Conservation (phyloP, 306 rosid species). For the Lathyrus aphaca region DNA sequence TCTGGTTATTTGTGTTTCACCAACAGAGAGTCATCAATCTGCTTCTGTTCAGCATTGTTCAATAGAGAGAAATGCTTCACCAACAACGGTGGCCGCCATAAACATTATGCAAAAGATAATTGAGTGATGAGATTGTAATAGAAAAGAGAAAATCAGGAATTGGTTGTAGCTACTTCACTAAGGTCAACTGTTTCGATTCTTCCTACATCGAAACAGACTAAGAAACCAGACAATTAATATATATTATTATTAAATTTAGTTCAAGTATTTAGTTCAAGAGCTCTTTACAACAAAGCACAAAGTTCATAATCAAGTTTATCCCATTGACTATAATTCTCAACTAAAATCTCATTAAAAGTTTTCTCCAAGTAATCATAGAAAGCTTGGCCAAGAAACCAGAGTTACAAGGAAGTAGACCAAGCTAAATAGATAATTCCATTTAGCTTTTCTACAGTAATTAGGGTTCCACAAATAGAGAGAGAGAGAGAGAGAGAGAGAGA, state of each 20-base stretch:
- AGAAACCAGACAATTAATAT: no score
- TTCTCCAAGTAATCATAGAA: background rate
- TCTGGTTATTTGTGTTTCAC: no score
- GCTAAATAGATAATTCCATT: background rate
- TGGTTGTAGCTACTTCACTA: no score
- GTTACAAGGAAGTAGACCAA: background rate
- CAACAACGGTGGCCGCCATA: background rate
- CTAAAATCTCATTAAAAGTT: background rate
- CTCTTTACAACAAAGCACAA: background rate
- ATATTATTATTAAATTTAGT: no score
- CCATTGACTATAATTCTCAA: background rate
- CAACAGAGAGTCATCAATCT: no score
- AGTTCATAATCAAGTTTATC: background rate
- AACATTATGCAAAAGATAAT: background rate
- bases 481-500: no score
- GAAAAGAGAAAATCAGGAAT: background rate
- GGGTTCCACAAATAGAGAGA: background rate
- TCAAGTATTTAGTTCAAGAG: background rate
- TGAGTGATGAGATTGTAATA: background rate
- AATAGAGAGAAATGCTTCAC: conserved; percentile 14
- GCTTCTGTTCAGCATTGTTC: background rate
- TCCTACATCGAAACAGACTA: no score
- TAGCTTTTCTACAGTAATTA: background rate
- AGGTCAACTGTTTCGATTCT: no score
- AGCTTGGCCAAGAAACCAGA: background rate